Evolutionary conservation across 2,329 filamentous ascomycete species (phyloP).

Genomic region (Teratosphaeria epicoccoides): DNA sequence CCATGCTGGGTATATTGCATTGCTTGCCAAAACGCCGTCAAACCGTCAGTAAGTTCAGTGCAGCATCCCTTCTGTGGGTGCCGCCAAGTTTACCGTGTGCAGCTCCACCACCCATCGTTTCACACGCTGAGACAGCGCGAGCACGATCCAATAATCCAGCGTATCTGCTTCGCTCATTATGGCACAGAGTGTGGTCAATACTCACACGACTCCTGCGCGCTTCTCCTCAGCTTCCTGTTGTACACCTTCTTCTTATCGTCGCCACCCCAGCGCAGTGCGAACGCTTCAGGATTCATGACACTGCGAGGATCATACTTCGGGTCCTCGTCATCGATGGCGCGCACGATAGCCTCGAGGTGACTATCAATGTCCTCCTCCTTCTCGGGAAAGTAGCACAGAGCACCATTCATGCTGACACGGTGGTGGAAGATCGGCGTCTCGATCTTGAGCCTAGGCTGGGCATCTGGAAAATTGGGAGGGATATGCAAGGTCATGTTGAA

Average conservation of each 20-base stretch:
- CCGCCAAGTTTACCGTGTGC: neutral
- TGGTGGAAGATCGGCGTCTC: constrained; percentile 81
- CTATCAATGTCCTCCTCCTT: constrained; percentile 65
- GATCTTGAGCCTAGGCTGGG: constrained; percentile 69
- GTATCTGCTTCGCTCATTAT: neutral
- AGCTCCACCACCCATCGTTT: neutral
- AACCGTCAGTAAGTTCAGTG: neutral
- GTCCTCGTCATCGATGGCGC: constrained; percentile 73
- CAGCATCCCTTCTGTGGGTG: neutral
- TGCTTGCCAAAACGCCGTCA: neutral
- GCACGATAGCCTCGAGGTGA: constrained; percentile 76
- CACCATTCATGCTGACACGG: constrained; percentile 65
- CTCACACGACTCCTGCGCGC: constrained; percentile 51
- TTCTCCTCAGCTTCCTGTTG: constrained; percentile 67
- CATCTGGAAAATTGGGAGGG: constrained; percentile 71
- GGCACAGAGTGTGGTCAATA: constrained; percentile 2
- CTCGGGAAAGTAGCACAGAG: constrained; percentile 68
- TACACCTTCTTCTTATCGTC: constrained; percentile 73
- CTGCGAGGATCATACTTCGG: constrained; percentile 85
- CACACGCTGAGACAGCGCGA: neutral
- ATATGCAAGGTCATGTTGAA: constrained; percentile 72
- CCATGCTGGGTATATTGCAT: neutral
- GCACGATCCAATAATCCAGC: neutral
- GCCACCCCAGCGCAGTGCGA: constrained; percentile 75
- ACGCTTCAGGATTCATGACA: constrained; percentile 75